phyloP scores from a whole-genome alignment of 495 filamentous ascomycete species.

The Aspergillus conjunctus region DNA sequence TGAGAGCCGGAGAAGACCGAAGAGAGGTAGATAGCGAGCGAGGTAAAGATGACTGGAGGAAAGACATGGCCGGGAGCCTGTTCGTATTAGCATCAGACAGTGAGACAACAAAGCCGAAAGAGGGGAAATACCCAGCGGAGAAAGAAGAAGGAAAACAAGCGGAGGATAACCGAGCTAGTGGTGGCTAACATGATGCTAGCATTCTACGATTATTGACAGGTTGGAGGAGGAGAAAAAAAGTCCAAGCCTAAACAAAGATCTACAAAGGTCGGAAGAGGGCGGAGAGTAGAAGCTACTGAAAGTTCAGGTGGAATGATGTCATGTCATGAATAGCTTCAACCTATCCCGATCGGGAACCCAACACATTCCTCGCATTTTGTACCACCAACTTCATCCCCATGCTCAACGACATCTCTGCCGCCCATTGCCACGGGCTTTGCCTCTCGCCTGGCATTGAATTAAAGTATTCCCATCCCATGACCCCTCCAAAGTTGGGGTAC shows the following conservation, averaged over 20 bases:
- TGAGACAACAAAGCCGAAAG: slow-evolving; percentile 18
- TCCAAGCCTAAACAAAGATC: not conserved
- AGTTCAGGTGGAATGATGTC: slow-evolving; percentile 13
- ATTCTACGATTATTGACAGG: not conserved
- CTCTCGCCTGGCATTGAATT: slow-evolving; percentile 63
- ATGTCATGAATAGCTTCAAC: slow-evolving; percentile 25
- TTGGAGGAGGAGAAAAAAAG: not conserved
- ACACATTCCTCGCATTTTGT: slow-evolving; percentile 31
- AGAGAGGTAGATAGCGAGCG: slow-evolving; percentile 72
- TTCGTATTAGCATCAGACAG: slow-evolving; percentile 13
- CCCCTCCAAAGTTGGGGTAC: slow-evolving; percentile 71
- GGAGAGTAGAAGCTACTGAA: not conserved
- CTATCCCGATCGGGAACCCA: slow-evolving; percentile 25
- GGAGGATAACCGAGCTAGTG: slow-evolving; percentile 62
- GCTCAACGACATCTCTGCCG: slow-evolving; percentile 57
- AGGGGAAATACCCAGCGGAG: slow-evolving; percentile 74
- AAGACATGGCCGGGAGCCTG: slow-evolving; percentile 66
- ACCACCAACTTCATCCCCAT: slow-evolving; percentile 49
- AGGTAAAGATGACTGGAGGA: slow-evolving; percentile 66
- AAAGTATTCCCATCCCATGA: slow-evolving; percentile 90
- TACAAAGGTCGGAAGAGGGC: not conserved
- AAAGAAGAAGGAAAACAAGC: slow-evolving; percentile 70
- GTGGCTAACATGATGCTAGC: slow-evolving; percentile 34
- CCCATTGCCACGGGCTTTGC: slow-evolving; percentile 71
- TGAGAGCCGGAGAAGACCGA: slow-evolving; percentile 52